Base-by-base conservation (phyloP, 768 basidiomycete genomes). In the Auriscalpium orientale region DNA sequence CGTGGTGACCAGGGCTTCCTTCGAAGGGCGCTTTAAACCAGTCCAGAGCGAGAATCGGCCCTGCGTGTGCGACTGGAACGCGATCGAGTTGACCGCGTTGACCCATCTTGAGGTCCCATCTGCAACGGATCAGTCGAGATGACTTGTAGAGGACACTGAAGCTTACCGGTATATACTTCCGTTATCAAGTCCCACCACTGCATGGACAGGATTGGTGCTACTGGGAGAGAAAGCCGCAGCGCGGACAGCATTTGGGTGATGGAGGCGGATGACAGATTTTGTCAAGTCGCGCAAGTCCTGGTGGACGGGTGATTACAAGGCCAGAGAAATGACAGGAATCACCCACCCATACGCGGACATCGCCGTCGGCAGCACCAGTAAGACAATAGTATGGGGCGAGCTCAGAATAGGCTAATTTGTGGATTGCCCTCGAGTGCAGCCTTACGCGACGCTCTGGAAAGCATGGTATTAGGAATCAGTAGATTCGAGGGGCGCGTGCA, bases 81-180 rank as follows among this genome's bases (percentile, higher is more conserved):
- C 84, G 81, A 64, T 90, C 89, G 0, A 89, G 73, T 49, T 81
- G 78, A 5, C 88, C 87, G 7, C 83, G 79, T 61, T 87, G 85
- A 4, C 87, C 87, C 80, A 85, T 84, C 62, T 81, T 79, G 53
- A 91, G 71, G 64, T 92, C 90, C 87, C 89, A 91, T 57, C 87
- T 85, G 51, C 50, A 13, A 15, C 22, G 44, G 21, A 46, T 46
- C 10, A 46, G 55, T n/a, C 18, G 10, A 12, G 9, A 40, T 38
- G n/a, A 3, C 9, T 21, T 43, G 8, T 16, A 38, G 45, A 48
- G 9, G 21, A 37, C 11, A 45, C n/a, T 10, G 38, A 47, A 37
- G 4, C 40, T 33, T 50, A 79, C 82, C 82, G 76, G 62, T 84
- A 84, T 38, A 89, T 65, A 53, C 64, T 67, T 15, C 67, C 68